These are phyloP conservation scores for Fraxinus albicans DNA, from an alignment of 305 asterid species.

Conservation along the genomic window DNA sequence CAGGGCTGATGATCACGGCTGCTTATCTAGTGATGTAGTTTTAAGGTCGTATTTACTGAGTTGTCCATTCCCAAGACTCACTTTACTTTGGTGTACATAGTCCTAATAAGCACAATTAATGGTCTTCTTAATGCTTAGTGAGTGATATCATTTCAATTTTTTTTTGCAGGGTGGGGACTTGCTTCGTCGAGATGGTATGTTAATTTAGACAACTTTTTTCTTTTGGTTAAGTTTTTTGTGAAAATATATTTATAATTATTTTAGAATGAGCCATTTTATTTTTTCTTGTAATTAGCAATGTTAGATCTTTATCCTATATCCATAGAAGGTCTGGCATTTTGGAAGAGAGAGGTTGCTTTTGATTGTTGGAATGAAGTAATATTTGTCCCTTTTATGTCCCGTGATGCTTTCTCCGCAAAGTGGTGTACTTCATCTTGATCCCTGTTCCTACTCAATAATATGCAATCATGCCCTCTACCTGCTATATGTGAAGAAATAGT, in stretches of 20 bases:
- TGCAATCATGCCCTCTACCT: not conserved
- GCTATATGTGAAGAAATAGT: not conserved
- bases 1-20: slow-evolving; percentile 90
- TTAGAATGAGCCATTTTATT: not conserved
- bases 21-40: slow-evolving; percentile 89
- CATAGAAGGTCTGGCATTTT: not conserved
- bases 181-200: slow-evolving; percentile 85
- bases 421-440: not conserved
- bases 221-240: not conserved
- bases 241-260: not conserved
- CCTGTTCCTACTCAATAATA: not conserved
- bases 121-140: slow-evolving; percentile 17
- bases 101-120: slow-evolving; percentile 14
- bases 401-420: not conserved
- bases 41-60: slow-evolving; percentile 72
- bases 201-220: not conserved
- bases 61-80: slow-evolving; percentile 37
- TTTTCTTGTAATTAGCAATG: not conserved
- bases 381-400: not conserved
- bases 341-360: not conserved
- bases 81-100: slow-evolving; percentile 29
- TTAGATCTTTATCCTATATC: not conserved
- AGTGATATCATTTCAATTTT: slow-evolving; percentile 31
- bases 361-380: not conserved
- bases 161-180: slow-evolving; percentile 90